Conservation (phyloP, 345 rosid species). For the Populus simonii region DNA sequence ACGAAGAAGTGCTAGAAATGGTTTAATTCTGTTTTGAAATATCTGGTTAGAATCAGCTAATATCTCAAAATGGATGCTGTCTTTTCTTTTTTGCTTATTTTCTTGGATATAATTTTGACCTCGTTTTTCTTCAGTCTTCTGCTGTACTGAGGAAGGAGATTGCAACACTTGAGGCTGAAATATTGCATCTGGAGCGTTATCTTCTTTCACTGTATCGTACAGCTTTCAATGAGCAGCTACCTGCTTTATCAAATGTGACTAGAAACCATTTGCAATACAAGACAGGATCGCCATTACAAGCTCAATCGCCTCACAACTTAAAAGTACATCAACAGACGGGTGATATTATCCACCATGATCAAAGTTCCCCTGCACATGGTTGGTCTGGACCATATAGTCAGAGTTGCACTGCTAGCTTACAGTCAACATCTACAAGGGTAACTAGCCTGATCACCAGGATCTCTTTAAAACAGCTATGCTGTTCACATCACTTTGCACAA, state of each 20-base stretch:
- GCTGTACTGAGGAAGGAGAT: conserved; percentile 65
- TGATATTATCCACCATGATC: conserved; percentile 30
- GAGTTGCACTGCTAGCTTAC: conserved; percentile 37
- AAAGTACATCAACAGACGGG: conserved; percentile 26
- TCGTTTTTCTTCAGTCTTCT: conserved; percentile 45
- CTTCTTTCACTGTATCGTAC: conserved; percentile 71
- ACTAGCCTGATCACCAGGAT: conserved; percentile 7
- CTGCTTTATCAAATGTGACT: conserved; percentile 32
- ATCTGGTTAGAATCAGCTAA: neutral
- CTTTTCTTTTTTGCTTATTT: neutral
- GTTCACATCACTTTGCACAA: neutral
- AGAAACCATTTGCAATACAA: conserved; percentile 19
- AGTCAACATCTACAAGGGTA: conserved; percentile 48
- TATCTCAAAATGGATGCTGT: neutral
- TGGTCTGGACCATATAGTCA: conserved; percentile 35
- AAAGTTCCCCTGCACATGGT: conserved; percentile 41
- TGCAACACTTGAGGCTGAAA: conserved; percentile 62
- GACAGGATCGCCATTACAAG: conserved; percentile 27
- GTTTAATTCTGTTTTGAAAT: neutral
- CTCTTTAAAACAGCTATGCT: neutral
- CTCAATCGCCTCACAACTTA: conserved; percentile 24
- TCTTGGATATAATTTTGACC: neutral
- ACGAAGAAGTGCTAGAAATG: neutral
- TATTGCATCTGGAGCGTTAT: conserved; percentile 57
- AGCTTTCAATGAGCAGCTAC: conserved; percentile 51